A percentile compares a stretch with the other conserved stretches of the same genome.
These are phyloP conservation scores for Trichosporon faecale DNA, from an alignment of 1,284 basidiomycete species.

Conservation along the genomic window DNA sequence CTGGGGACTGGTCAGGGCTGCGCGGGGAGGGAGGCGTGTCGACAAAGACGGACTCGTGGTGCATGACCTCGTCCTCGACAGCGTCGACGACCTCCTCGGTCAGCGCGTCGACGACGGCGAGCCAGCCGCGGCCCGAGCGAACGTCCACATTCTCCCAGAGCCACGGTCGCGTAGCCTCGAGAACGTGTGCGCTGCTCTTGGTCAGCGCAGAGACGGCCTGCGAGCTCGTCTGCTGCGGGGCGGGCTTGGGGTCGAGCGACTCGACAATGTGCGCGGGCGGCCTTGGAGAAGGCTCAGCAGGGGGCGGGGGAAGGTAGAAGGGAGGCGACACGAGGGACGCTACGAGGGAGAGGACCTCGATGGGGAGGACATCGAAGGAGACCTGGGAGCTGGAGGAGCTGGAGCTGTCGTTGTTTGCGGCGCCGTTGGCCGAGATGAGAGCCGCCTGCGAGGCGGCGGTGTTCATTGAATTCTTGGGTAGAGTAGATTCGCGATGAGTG, in stretches of 20 bases:
- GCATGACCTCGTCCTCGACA: conserved; percentile 15
- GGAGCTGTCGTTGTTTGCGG: not conserved
- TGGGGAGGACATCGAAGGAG: conserved; percentile 44
- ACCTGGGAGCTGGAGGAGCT: not conserved
- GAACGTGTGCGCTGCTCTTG: conserved; percentile 28
- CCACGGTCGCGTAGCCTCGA: conserved; percentile 48
- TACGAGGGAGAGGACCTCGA: conserved; percentile 42
- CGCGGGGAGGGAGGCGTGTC: not conserved
- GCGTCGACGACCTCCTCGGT: conserved; percentile 45
- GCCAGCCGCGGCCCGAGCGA: conserved; percentile 48
- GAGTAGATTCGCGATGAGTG: not conserved
- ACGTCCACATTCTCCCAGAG: conserved; percentile 52
- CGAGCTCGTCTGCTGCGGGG: conserved; percentile 23
- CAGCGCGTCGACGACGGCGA: conserved; percentile 50
- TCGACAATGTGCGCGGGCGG: conserved; percentile 32
- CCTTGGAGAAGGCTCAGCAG: conserved; percentile 15
- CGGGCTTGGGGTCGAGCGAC: conserved; percentile 35
- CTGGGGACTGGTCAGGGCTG: not conserved
- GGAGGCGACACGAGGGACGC: conserved; percentile 39
- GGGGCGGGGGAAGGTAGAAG: conserved; percentile 31
- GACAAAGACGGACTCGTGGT: not conserved
- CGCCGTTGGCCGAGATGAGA: not conserved
- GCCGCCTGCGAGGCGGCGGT: conserved; percentile 5
- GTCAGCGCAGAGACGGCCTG: conserved; percentile 32
- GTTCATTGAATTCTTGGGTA: conserved; percentile 8